Evolutionary conservation across 305 asterid genomes (phyloP).

Genomic region (Nicotiana rustica): DNA sequence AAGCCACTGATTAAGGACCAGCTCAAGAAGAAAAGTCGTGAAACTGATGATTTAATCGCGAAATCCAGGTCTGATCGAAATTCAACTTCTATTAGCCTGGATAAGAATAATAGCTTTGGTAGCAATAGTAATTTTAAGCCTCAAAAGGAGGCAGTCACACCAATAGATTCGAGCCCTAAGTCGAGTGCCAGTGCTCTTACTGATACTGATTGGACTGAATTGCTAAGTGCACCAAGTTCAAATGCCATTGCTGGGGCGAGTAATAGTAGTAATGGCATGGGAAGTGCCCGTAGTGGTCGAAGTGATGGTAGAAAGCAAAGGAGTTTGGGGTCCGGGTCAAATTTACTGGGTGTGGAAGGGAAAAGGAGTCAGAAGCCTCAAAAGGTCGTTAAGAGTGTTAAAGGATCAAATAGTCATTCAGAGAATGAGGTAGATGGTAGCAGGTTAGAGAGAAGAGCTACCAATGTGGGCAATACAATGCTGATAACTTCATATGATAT

Average conservation of each 20-base stretch:
- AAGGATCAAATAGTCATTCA: slow-evolving; percentile 53
- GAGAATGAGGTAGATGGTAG: slow-evolving; percentile 55
- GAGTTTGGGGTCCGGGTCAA: slow-evolving; percentile 51
- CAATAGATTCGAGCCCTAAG: slow-evolving; percentile 51
- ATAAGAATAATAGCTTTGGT: slow-evolving; percentile 40
- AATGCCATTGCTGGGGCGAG: slow-evolving; percentile 45
- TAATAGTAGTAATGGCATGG: slow-evolving; percentile 48
- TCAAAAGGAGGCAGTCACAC: slow-evolving; percentile 50
- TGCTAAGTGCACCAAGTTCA: slow-evolving; percentile 73
- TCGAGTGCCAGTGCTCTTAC: slow-evolving; percentile 51
- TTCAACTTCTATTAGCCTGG: slow-evolving; percentile 43
- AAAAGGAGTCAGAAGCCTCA: slow-evolving; percentile 53
- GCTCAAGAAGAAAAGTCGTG: slow-evolving; percentile 70
- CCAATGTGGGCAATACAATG: slow-evolving; percentile 49
- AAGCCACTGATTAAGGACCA: slow-evolving; percentile 76
- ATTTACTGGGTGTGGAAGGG: slow-evolving; percentile 47
- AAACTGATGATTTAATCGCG: slow-evolving; percentile 37
- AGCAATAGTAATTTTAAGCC: slow-evolving; percentile 49
- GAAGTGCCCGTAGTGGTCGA: slow-evolving; percentile 41
- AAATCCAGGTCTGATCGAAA: slow-evolving; percentile 45
- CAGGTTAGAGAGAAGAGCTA: slow-evolving; percentile 50
- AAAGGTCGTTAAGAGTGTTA: slow-evolving; percentile 57
- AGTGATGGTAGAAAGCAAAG: slow-evolving; percentile 59
- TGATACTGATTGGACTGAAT: slow-evolving; percentile 94
- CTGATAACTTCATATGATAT: slow-evolving; percentile 57